Conservation (phyloP, 2,329 filamentous ascomycete species). For the Pseudogymnoascus sp. region DNA sequence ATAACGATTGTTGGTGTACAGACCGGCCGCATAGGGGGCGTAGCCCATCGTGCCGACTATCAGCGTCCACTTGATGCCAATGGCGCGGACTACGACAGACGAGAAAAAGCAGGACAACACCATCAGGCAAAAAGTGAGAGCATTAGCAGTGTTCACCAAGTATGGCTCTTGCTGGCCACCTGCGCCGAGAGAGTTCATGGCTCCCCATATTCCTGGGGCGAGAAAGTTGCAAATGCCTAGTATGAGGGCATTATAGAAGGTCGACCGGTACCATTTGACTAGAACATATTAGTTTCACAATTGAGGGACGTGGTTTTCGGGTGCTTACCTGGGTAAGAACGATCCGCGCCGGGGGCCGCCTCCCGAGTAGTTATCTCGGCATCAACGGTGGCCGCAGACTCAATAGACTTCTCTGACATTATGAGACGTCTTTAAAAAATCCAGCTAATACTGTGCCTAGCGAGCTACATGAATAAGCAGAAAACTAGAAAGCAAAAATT, state of each 20-base stretch:
- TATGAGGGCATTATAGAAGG: conserved; percentile 64
- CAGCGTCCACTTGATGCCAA: conserved; percentile 63
- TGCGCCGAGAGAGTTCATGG: conserved; percentile 66
- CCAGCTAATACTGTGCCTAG: not conserved
- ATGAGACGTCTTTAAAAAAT: not conserved
- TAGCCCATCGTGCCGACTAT: conserved; percentile 68
- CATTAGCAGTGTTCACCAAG: conserved; percentile 60
- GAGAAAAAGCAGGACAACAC: conserved; percentile 61
- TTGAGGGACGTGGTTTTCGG: conserved; percentile 32
- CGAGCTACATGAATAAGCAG: not conserved
- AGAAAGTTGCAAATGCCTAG: conserved; percentile 64
- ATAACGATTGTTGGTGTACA: conserved; percentile 66
- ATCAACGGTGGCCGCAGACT: not conserved
- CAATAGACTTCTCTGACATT: conserved; percentile 3
- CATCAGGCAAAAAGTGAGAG: conserved; percentile 66
- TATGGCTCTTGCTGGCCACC: conserved; percentile 58
- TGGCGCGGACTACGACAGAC: conserved; percentile 53
- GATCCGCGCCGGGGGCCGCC: not conserved
- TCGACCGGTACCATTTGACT: conserved; percentile 59
- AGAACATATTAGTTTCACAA: not conserved
- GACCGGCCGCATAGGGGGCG: conserved; percentile 60
- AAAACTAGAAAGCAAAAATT: not conserved
- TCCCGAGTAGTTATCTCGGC: not conserved
- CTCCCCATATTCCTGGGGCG: conserved; percentile 64
- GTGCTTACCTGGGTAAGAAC: not conserved